phyloP scores from a whole-genome alignment of 2,329 filamentous ascomycete genomes.

The Fusarium sp. region DNA sequence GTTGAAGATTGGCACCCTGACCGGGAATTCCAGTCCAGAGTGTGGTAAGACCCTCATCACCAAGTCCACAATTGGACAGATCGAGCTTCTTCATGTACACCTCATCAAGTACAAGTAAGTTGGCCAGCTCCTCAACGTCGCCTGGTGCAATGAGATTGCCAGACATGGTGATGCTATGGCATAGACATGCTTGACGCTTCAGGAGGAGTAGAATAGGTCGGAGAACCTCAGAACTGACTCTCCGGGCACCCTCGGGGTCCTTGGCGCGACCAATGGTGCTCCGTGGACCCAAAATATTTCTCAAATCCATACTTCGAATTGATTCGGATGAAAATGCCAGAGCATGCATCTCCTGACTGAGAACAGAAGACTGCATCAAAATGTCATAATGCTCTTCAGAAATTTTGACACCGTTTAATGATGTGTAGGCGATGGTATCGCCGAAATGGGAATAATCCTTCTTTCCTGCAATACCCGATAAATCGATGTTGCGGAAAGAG shows the following conservation, averaged over 20 bases:
- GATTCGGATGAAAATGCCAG: conserved; percentile 68
- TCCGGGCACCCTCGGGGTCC: conserved; percentile 40
- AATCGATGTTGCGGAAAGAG: conserved; percentile 66
- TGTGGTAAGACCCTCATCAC: conserved; percentile 61
- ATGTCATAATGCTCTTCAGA: conserved; percentile 62
- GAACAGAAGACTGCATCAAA: conserved; percentile 62
- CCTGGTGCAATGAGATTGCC: conserved; percentile 61
- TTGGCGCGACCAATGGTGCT: conserved; percentile 36
- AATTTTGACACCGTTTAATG: conserved; percentile 63
- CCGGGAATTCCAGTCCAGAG: conserved; percentile 62
- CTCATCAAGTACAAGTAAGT: conserved; percentile 50
- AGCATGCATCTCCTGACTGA: conserved; percentile 69
- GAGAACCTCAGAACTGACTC: conserved; percentile 57
- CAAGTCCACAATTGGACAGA: conserved; percentile 64
- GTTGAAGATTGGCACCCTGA: conserved; percentile 60
- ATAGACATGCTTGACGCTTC: conserved; percentile 60
- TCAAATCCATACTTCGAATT: conserved; percentile 66
- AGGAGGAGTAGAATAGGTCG: conserved; percentile 64
- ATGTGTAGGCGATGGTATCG: conserved; percentile 64
- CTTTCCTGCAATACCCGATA: conserved; percentile 55
- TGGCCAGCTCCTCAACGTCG: conserved; percentile 61
- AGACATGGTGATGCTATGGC: conserved; percentile 64
- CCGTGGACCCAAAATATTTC: conserved; percentile 55
- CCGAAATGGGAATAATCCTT: conserved; percentile 60
- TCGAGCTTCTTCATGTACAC: conserved; percentile 62